phyloP scores from a whole-genome alignment of 2,329 filamentous ascomycete species.

The Fusarium euwallaceae region DNA sequence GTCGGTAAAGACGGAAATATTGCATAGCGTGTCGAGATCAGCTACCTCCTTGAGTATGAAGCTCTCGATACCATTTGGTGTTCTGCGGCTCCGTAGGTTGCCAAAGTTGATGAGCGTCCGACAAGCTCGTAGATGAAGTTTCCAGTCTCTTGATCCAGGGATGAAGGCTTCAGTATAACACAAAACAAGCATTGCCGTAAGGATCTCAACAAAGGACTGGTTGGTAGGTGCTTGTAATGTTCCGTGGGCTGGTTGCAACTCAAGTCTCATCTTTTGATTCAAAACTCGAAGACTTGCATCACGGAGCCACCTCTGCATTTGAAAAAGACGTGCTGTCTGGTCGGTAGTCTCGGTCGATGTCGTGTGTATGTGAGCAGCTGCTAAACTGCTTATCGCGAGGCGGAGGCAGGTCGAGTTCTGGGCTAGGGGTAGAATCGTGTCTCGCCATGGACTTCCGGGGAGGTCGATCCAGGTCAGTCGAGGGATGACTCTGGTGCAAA shows the following conservation, averaged over 20 bases:
- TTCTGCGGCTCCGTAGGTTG: neutral
- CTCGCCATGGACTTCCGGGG: slow-evolving; percentile 35
- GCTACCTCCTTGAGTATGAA: slow-evolving; percentile 17
- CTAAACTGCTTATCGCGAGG: slow-evolving; percentile 28
- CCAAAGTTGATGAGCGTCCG: slow-evolving; percentile 11
- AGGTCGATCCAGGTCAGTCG: slow-evolving; percentile 40
- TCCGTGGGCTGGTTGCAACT: neutral
- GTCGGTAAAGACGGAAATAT: slow-evolving; percentile 16
- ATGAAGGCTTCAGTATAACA: slow-evolving; percentile 17
- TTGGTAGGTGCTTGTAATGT: neutral
- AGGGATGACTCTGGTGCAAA: slow-evolving; percentile 32
- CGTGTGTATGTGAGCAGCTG: slow-evolving; percentile 11
- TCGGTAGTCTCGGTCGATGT: neutral
- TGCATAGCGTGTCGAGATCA: slow-evolving; percentile 6
- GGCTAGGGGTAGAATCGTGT: slow-evolving; percentile 20
- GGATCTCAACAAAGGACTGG: slow-evolving; percentile 8
- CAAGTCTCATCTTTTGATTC: slow-evolving; percentile 14
- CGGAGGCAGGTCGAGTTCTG: slow-evolving; percentile 32
- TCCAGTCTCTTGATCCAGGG: slow-evolving; percentile 16
- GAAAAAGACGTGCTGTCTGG: neutral
- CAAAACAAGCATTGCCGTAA: slow-evolving; percentile 10
- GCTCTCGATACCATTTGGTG: slow-evolving; percentile 1
- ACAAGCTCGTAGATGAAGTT: slow-evolving; percentile 12
- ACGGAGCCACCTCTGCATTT: slow-evolving; percentile 6
- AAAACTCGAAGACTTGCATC: slow-evolving; percentile 14